phyloP scores from a whole-genome alignment of 257 asterid genomes.

The Salvia splendens region DNA sequence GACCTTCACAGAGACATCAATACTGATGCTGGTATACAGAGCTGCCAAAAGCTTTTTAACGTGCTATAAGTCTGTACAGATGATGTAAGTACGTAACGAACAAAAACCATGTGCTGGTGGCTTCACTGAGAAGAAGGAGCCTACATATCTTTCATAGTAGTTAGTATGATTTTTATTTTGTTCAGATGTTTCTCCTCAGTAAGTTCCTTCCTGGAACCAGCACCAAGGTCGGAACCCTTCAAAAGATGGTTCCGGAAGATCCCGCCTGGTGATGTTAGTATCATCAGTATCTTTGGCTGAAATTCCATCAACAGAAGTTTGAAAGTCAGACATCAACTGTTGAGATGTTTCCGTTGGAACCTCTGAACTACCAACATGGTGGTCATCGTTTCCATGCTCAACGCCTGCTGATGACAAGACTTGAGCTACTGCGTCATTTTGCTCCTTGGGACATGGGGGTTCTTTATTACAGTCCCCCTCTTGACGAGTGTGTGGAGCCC shows the following conservation, averaged over 20 bases:
- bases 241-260: constrained; percentile 30
- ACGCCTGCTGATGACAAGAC: constrained; percentile 19
- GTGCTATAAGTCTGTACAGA: constrained; percentile 7
- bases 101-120: constrained; percentile 13
- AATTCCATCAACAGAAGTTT: constrained; percentile 28
- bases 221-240: constrained; percentile 25
- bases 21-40: not conserved
- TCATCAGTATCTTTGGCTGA: constrained; percentile 26
- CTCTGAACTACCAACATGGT: constrained; percentile 18
- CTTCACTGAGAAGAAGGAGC: constrained; percentile 35
- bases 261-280: constrained; percentile 23
- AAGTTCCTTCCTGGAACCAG: constrained; percentile 21
- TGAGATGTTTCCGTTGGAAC: constrained; percentile 25
- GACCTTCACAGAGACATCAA: not conserved
- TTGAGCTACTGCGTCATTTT: constrained; percentile 31
- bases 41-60: constrained; percentile 10
- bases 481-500: constrained; percentile 18
- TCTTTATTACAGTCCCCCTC: constrained; percentile 19
- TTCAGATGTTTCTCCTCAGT: constrained; percentile 11
- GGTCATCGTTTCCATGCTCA: constrained; percentile 19
- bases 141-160: constrained; percentile 16
- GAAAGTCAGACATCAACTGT: constrained; percentile 15
- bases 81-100: not conserved
- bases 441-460: constrained; percentile 24
- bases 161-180: constrained; percentile 27